These are phyloP conservation scores for Ilyonectria mors-panacis DNA, from an alignment of 2,329 filamentous ascomycete species.

Conservation along the genomic window DNA sequence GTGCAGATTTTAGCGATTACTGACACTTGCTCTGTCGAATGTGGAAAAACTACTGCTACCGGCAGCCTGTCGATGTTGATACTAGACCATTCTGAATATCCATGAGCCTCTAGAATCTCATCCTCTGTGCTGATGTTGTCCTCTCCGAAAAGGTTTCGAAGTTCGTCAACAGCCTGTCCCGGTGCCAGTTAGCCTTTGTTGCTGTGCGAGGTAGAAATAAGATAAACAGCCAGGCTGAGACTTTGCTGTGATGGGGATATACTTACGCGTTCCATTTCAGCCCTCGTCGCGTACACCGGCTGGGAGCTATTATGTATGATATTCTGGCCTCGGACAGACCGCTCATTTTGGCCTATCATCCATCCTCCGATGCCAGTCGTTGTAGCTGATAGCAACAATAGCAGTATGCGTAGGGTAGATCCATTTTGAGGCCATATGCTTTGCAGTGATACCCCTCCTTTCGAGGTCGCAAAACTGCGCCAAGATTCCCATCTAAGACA, in stretches of 20 bases:
- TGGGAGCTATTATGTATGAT: neutral
- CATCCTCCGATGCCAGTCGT: neutral
- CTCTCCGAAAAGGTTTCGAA: conserved; percentile 1
- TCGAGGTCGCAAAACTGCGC: neutral
- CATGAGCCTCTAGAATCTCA: conserved; percentile 8
- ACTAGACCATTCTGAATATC: conserved; percentile 19
- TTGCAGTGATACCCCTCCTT: neutral
- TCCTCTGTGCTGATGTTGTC: conserved; percentile 1
- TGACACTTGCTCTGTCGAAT: conserved; percentile 7
- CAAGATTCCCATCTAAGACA: neutral
- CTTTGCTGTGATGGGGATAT: neutral
- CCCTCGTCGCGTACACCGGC: neutral
- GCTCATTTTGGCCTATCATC: neutral
- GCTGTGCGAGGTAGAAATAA: neutral
- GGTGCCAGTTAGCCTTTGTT: neutral
- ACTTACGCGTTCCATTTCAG: neutral
- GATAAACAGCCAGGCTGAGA: neutral
- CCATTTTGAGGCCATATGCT: neutral
- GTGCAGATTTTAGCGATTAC: conserved; percentile 14
- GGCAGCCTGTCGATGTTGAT: conserved; percentile 7
- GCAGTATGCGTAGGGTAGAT: neutral
- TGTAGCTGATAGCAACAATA: neutral
- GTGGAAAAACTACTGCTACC: conserved; percentile 11
- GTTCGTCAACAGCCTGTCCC: neutral
- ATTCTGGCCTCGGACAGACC: neutral